Evolutionary conservation across 2,329 filamentous ascomycete species (phyloP).

Genomic region (Colletotrichum trifolii): DNA sequence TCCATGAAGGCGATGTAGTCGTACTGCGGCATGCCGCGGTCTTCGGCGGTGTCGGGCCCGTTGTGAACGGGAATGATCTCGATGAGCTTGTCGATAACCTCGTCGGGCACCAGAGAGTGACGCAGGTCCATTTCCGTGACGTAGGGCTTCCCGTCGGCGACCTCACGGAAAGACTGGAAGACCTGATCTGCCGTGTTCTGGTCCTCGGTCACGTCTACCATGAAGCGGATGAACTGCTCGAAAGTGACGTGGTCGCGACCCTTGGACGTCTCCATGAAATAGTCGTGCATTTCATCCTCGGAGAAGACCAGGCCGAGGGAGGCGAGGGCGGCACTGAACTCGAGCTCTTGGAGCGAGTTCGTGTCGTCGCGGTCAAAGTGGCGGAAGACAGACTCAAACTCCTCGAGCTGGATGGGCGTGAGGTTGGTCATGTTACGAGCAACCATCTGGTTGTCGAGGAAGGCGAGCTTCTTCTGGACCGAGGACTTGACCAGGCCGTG

Average conservation of each 20-base stretch:
- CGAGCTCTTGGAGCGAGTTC: constrained; percentile 90
- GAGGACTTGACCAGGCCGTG: constrained; percentile 89
- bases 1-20: constrained; percentile 99
- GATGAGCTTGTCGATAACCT: constrained; percentile 93
- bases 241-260: constrained; percentile 87
- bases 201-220: constrained; percentile 98
- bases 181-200: constrained; percentile 99
- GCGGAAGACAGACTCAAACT: constrained; percentile 97
- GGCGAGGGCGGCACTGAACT: constrained; percentile 96
- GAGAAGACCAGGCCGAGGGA: constrained; percentile 95
- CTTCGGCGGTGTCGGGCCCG: constrained; percentile 87
- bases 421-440: constrained; percentile 98
- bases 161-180: constrained; percentile 96
- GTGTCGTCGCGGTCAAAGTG: constrained; percentile 96
- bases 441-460: constrained; percentile 98
- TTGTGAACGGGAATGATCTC: constrained; percentile 86
- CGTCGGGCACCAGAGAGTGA: constrained; percentile 94
- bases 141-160: constrained; percentile 98
- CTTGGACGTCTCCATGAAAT: constrained; percentile 87
- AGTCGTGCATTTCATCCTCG: constrained; percentile 97
- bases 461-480: constrained; percentile 95
- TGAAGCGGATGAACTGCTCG: constrained; percentile 99
- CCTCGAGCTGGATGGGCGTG: constrained; percentile 96
- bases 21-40: constrained; percentile 86
- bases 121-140: constrained; percentile 97